Conservation (phyloP, 352 stramenopile genomes). For the Globisporangium paddicum region DNA sequence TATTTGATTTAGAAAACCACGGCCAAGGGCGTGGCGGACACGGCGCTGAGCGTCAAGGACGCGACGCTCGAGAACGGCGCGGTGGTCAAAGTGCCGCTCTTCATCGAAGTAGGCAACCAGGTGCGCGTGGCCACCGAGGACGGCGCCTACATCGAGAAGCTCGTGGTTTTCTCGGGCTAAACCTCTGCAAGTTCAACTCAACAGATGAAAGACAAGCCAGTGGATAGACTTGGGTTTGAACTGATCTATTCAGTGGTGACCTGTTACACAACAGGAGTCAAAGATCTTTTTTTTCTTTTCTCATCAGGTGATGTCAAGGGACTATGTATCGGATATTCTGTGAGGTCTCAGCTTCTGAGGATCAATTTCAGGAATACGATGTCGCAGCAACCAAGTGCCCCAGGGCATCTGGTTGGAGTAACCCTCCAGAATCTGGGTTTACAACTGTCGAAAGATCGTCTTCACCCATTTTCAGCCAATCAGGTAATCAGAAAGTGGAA, state of each 20-base stretch:
- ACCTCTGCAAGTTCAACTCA: no score
- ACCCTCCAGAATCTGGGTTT: no score
- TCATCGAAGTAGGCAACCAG: constrained; percentile 76
- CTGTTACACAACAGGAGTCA: neutral
- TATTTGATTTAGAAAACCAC: constrained; percentile 53
- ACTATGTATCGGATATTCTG: no score
- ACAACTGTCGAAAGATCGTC: constrained; percentile 1
- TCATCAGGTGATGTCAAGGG: no score
- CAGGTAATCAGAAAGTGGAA: neutral
- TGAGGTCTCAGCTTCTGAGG: no score
- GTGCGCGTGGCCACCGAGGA: constrained; percentile 73
- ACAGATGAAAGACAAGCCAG: neutral
- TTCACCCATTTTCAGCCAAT: constrained; percentile 1
- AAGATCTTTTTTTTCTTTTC: neutral
- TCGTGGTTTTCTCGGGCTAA: constrained; percentile 19
- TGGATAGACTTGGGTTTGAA: neutral
- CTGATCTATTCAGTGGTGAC: neutral
- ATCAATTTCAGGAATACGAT: no score
- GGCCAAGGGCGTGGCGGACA: constrained; percentile 70
- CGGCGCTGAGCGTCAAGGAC: constrained; percentile 75
- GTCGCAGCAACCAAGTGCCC: no score
- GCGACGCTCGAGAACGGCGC: constrained; percentile 75
- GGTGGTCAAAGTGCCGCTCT: constrained; percentile 78
- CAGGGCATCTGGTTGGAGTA: no score
- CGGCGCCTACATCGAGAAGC: constrained; percentile 74